phyloP scores from a whole-genome alignment of 2,329 filamentous ascomycete genomes.

The Alternaria brassicae region DNA sequence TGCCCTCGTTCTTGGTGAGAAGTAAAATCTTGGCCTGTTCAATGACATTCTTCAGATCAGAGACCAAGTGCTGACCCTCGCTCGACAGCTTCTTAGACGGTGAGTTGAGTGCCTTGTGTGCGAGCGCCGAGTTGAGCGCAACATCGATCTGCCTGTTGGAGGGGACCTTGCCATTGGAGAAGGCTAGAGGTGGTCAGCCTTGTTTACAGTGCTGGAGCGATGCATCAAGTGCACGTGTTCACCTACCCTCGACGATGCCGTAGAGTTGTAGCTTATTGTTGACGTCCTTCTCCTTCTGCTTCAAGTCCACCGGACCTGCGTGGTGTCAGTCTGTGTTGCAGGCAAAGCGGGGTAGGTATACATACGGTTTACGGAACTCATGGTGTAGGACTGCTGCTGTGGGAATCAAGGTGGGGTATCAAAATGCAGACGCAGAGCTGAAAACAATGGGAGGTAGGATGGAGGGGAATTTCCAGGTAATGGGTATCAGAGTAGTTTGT shows the following conservation, averaged over 20 bases:
- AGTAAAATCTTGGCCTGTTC: slow-evolving; percentile 84
- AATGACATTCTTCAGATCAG: slow-evolving; percentile 80
- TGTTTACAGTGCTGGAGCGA: slow-evolving; percentile 5
- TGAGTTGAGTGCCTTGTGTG: slow-evolving; percentile 70
- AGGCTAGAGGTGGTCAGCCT: slow-evolving; percentile 63
- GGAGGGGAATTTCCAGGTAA: slow-evolving; percentile 13
- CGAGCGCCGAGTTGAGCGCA: slow-evolving; percentile 86
- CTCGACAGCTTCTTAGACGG: slow-evolving; percentile 79
- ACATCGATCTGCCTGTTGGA: slow-evolving; percentile 97
- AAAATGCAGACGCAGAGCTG: slow-evolving; percentile 35
- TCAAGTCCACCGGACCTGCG: slow-evolving; percentile 68
- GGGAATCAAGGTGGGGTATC: slow-evolving; percentile 43
- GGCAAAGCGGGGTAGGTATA: slow-evolving; percentile 7
- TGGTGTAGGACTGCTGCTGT: slow-evolving; percentile 26
- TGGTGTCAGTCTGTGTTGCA: slow-evolving; percentile 65
- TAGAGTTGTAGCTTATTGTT: slow-evolving; percentile 95
- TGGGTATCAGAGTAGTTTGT: slow-evolving; percentile 17
- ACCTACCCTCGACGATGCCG: slow-evolving; percentile 76
- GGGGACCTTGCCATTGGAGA: slow-evolving; percentile 87
- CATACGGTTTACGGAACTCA: slow-evolving; percentile 41
- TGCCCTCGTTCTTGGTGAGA: slow-evolving; percentile 92
- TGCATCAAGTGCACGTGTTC: background rate
- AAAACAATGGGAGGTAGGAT: slow-evolving; percentile 28
- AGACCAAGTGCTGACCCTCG: slow-evolving; percentile 81
- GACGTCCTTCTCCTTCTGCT: slow-evolving; percentile 82